These are phyloP conservation scores for Usnea hakonensis DNA, from an alignment of 495 filamentous ascomycete species.

Conservation along the genomic window DNA sequence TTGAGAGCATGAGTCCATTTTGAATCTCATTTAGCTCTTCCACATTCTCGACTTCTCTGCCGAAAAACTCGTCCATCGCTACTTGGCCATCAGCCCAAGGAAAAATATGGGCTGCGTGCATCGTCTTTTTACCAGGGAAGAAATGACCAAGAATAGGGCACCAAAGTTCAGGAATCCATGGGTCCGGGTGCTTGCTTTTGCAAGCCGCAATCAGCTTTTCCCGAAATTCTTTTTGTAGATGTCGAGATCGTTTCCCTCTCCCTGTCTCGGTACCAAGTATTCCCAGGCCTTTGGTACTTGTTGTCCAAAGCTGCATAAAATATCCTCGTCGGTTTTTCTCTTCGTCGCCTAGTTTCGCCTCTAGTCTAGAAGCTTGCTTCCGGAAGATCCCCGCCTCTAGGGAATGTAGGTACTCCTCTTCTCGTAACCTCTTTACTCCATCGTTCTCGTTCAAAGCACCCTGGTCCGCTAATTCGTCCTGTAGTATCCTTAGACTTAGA, in stretches of 20 bases:
- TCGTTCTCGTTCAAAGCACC: neutral
- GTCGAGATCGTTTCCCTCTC: neutral
- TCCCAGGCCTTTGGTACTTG: neutral
- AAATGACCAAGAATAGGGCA: constrained; percentile 17
- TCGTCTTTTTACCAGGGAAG: neutral
- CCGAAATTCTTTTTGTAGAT: neutral
- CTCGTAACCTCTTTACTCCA: neutral
- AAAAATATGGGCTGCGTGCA: constrained; percentile 16
- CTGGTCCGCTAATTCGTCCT: too few relatives aligned
- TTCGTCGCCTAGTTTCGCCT: neutral
- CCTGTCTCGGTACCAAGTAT: too few relatives aligned
- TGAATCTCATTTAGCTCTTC: constrained; percentile 16
- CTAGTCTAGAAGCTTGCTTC: neutral
- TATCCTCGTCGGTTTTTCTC: neutral
- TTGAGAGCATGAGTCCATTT: constrained; percentile 17
- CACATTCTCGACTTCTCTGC: neutral
- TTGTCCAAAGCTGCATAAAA: neutral
- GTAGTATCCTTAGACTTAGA: too few relatives aligned
- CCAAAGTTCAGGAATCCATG: constrained; percentile 1
- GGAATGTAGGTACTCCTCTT: neutral
- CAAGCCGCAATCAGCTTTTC: neutral
- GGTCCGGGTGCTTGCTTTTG: neutral
- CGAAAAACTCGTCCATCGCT: constrained; percentile 21
- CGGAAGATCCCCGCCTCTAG: neutral
- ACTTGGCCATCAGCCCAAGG: constrained; percentile 13